Evolutionary conservation across 345 rosid species (phyloP), one percentile per base, ranked within the genome.

Genomic region (Jatropha curcas): DNA sequence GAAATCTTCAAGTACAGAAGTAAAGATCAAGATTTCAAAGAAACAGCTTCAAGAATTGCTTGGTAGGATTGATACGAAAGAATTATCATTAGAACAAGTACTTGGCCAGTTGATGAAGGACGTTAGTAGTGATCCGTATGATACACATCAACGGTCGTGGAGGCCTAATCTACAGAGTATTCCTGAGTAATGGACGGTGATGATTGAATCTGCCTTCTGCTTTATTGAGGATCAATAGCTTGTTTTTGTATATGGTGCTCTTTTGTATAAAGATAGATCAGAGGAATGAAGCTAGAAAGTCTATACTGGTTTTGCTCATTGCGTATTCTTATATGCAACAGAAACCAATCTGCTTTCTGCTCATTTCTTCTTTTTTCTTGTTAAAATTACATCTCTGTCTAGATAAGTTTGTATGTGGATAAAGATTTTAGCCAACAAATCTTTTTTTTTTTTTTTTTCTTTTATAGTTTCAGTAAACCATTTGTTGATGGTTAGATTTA

Each of bases 121-220:
- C 2, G 46, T 72, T 16, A 61, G 46, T n/a, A 71, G 39, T 8
- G 2, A 43, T 22, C n/a, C 19, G 28, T 65, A 8, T 4, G 79
- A 78, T 73, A 11, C 82, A 5, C 65, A 82, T 53, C 86, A 77
- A 22, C 73, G 79, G 70, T 64, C 91, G 0, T 89, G 93, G 93
- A 81, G 85, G 71, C 93, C 93, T 28, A 84, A 81, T 53, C 58
- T 89, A n/a, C 84, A 83, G 61, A 89, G 91, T 66, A 89, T 89
- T 64, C 91, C 93, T 11, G 93, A 89, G 65, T 79, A 70, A n/a
- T n/a, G n/a, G n/a, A n/a, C n/a, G n/a, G n/a, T n/a, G n/a, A n/a
- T n/a, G n/a, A n/a, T n/a, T n/a, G n/a, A n/a, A n/a, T n/a, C n/a
- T n/a, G n/a, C n/a, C n/a, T n/a, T n/a, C n/a, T n/a, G n/a, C n/a